Base-by-base conservation (phyloP, 2,329 filamentous ascomycete species). In the Talaromyces sp. region DNA sequence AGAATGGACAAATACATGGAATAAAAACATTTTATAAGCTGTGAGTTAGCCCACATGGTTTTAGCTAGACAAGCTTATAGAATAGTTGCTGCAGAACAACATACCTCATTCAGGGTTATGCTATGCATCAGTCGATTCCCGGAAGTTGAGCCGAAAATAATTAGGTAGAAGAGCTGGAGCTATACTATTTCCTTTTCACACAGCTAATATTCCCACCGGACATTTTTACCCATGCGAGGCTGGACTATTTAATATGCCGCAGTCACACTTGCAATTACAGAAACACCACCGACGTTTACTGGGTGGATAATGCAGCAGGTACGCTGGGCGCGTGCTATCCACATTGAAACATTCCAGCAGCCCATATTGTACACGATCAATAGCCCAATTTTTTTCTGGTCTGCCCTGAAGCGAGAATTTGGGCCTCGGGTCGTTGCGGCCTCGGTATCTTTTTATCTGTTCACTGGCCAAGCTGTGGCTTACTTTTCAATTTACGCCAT, bases 271-370 rank as follows among this genome's bases (percentile, higher is more conserved):
- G 68, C 72, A 9, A 68, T 68, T 46, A 76, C 74, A n/a, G 74
- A 76, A 35, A 73, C 72, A 1, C 74, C 74, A 2, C 69, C 68
- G 6, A 75, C 70, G 0, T 57, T 75, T 6, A 65, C 68, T 14
- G 65, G 70, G 14, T 75, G 73, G 73, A 63, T 74, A 11, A 66
- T 72, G 11, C 74, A 76, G 52, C 58, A 59, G 51, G 70, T 75
- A 24, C 69, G 73, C 51, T 76, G 73, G 72, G 65, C 68, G 26
- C 70, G 74, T 56, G 71, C 74, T 14, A 68, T 67, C 0, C 71
- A 75, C 59, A 74, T 76, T 53, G 74, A 76, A 64, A 70, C 69
- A 11, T 70, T 74, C 55, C 69, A 70, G 52, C 69, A 72, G 19
- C 73, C 73, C 0, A 64, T 67, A 53, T 65, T 75, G 19, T 76